A percentile compares a stretch with the other conserved stretches of the same genome.
phyloP scores from a whole-genome alignment of 768 basidiomycete genomes.

The Lactarius hatsudake region DNA sequence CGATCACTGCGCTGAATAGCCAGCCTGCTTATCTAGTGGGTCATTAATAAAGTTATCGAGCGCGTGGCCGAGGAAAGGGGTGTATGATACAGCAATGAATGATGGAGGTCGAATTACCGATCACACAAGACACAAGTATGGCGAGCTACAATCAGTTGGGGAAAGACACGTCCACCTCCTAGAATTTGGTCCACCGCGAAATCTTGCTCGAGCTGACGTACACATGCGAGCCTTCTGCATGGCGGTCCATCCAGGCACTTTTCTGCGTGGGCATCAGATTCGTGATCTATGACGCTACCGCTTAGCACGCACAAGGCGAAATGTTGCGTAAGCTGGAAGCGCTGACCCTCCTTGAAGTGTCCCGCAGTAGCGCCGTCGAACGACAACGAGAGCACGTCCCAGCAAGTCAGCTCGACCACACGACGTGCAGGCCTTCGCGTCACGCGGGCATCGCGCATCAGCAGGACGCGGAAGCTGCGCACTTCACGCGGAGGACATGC shows the following conservation, averaged over 20 bases:
- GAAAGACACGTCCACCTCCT: neutral
- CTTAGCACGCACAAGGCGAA: neutral
- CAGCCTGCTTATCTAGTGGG: neutral
- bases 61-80: neutral
- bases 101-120: neutral
- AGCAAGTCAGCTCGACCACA: slow-evolving; percentile 24
- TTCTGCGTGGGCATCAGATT: slow-evolving; percentile 68
- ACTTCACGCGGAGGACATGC: slow-evolving; percentile 27
- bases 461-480: slow-evolving; percentile 22
- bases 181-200: slow-evolving; percentile 55
- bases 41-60: neutral
- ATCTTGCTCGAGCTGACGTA: slow-evolving; percentile 66
- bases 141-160: neutral
- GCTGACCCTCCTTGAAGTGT: slow-evolving; percentile 24
- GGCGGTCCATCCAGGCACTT: slow-evolving; percentile 65
- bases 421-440: slow-evolving; percentile 19
- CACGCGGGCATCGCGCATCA: slow-evolving; percentile 24
- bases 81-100: neutral
- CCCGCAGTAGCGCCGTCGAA: slow-evolving; percentile 19
- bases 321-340: slow-evolving; percentile 5
- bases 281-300: slow-evolving; percentile 44
- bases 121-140: neutral
- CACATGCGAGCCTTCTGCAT: slow-evolving; percentile 54
- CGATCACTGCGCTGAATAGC: neutral
- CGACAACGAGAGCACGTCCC: slow-evolving; percentile 23